Base-by-base conservation (phyloP, 805 yeast species). In the Tetrapisispora arboricola region DNA sequence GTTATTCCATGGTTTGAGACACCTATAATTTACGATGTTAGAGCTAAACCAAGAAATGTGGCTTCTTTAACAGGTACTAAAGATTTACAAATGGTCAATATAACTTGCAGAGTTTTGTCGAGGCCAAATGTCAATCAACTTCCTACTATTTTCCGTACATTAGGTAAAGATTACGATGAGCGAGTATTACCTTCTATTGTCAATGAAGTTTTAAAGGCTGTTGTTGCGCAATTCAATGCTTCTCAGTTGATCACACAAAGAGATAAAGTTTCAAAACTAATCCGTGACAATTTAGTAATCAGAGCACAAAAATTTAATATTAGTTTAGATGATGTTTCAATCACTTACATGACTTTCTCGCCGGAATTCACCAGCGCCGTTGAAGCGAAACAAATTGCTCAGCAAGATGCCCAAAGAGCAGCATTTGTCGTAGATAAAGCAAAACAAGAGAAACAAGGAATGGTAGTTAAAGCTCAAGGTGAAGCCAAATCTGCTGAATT, bases 201-300 rank as follows among this genome's bases (percentile, higher is more conserved):
- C 43, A 92, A 92, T 61, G 98, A 92, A 67, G 97, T 92, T 41
- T 73, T 92, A 60, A 92, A 92, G 64, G 76, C 95, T 2, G 96
- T 92, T 37, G 96, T 92, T 46, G 98, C 98, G 6, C 98, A 92
- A 66, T 92, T 90, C 71, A 92, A 92, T 62, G 98, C 98, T 6
- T 84, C 96, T 12, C 98, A 92, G 66, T 76, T 92, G 57, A 92
- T 92, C 62, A 92, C 98, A n/a, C 97, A 92, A 69, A 86, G 98
- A 73, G 98, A 92, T 62, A 83, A 84, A 54, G 96, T 92, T 16
- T 84, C 95, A 2, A 72, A 86, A 54, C 73, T 92, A 54, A 95
- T 92, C 37, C 80, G 92, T 59, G 98, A 92, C 47, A 86, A 80
- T 54, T 73, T 92, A 53, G 77, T 86, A 41, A 84, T 88, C 69